A percentile compares a stretch with the other conserved stretches of the same genome.
phyloP scores from a whole-genome alignment of 441 rosid species.

The Biscutella laevigata region DNA sequence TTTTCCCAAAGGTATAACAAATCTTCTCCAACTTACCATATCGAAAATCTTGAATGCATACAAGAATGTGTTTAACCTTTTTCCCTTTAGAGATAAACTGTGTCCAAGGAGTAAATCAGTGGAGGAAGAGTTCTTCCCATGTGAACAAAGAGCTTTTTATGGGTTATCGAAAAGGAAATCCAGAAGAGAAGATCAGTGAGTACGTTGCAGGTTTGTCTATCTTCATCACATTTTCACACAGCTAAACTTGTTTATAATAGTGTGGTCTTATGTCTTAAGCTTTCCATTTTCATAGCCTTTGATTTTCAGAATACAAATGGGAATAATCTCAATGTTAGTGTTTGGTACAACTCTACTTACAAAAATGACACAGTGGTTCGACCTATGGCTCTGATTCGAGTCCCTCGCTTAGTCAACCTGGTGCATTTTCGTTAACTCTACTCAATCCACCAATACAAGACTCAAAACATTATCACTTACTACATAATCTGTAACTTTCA shows the following conservation, averaged over 20 bases:
- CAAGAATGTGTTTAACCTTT: background rate
- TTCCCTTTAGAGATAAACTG: conserved; percentile 45
- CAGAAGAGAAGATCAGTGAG: conserved; percentile 61
- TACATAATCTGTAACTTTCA: conserved; percentile 20
- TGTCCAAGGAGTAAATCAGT: conserved; percentile 45
- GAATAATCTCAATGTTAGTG: conserved; percentile 48
- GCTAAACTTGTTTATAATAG: background rate
- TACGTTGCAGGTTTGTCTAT: conserved; percentile 50
- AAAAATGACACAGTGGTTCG: conserved; percentile 34
- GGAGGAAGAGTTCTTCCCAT: conserved; percentile 61
- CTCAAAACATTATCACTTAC: conserved; percentile 2
- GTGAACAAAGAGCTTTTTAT: conserved; percentile 54
- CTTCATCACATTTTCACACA: conserved; percentile 7
- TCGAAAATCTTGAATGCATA: background rate
- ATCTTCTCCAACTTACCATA: background rate
- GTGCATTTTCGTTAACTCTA: conserved; percentile 27
- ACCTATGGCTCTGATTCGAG: conserved; percentile 43
- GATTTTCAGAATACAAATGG: conserved; percentile 69
- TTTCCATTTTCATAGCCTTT: conserved; percentile 48
- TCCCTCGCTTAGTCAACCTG: conserved; percentile 76
- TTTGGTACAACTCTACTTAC: conserved; percentile 81
- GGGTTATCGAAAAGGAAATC: conserved; percentile 70
- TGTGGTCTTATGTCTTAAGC: background rate
- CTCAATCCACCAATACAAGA: background rate
- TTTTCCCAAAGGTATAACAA: conserved; percentile 39